Evolutionary conservation across 345 rosid genomes (phyloP).

Genomic region (Salix dunnii): DNA sequence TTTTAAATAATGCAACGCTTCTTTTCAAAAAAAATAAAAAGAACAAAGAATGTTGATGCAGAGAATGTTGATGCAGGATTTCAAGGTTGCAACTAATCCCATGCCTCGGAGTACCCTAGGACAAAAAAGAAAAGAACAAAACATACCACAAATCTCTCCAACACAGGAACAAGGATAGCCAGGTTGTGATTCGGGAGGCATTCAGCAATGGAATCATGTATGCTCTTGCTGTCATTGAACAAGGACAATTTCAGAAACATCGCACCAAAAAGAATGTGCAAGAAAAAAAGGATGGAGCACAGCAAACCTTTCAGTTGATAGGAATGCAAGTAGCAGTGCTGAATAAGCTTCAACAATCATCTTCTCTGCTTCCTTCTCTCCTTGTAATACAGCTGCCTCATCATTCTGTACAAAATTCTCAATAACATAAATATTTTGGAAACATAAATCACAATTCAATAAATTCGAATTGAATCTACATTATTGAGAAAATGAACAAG

Average conservation of each 20-base stretch:
- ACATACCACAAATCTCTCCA: constrained; percentile 98
- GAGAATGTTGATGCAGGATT: not conserved
- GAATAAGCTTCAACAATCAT: constrained; percentile 97
- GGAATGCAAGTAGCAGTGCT: constrained; percentile 92
- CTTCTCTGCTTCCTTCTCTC: constrained; percentile 97
- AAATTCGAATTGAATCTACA: not conserved
- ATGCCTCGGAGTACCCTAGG: constrained; percentile 1
- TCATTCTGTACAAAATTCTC: constrained; percentile 43
- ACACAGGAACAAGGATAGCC: constrained; percentile 71
- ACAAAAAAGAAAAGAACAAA: constrained; percentile 14
- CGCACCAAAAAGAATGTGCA: not conserved
- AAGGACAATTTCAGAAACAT: constrained; percentile 4
- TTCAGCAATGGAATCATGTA: constrained; percentile 67
- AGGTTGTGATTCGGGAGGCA: constrained; percentile 70
- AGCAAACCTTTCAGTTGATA: constrained; percentile 85
- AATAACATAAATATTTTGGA: not conserved
- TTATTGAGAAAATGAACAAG: not conserved
- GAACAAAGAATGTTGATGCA: not conserved
- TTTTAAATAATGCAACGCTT: not conserved
- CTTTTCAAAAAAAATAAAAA: not conserved
- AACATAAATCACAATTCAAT: not conserved
- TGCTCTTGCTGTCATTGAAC: constrained; percentile 56
- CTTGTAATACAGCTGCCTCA: constrained; percentile 73
- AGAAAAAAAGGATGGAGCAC: not conserved
- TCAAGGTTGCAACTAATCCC: constrained; percentile 1